These are phyloP conservation scores for Ogataea methanolica DNA, from an alignment of 805 yeast species.

Conservation along the genomic window DNA sequence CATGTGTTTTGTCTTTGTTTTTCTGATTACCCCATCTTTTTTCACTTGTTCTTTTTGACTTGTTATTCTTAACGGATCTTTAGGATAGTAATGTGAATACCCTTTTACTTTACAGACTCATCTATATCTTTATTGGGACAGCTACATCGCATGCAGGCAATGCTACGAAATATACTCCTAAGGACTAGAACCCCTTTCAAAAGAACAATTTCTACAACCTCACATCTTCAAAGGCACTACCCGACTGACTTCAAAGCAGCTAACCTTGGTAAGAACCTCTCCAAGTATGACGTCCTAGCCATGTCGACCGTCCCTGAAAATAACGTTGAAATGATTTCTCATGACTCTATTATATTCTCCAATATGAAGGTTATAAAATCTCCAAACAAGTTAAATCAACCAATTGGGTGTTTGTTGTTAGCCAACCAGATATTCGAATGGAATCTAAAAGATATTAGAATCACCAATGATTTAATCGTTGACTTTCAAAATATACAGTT, in stretches of 20 bases:
- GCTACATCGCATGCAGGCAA: no score
- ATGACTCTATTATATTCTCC: conserved; percentile 56
- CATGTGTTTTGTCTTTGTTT: neutral
- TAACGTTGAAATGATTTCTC: conserved; percentile 45
- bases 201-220: conserved; percentile 8
- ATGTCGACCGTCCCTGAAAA: conserved; percentile 42
- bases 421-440: conserved; percentile 61
- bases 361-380: conserved; percentile 46
- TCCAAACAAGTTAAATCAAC: conserved; percentile 33
- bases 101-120: no score
- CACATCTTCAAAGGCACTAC: conserved; percentile 11
- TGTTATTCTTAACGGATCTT: neutral
- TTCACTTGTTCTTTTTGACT: neutral
- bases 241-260: conserved; percentile 29
- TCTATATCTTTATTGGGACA: neutral
- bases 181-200: no score
- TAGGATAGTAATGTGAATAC: no score
- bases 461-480: conserved; percentile 35
- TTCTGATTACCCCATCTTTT: conserved; percentile 1
- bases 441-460: conserved; percentile 32
- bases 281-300: conserved; percentile 42
- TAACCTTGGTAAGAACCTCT: conserved; percentile 32
- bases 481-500: conserved; percentile 34
- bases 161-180: no score
- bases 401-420: conserved; percentile 44